Evolutionary conservation across 345 rosid species (phyloP).

Genomic region (Salix arbutifolia): DNA sequence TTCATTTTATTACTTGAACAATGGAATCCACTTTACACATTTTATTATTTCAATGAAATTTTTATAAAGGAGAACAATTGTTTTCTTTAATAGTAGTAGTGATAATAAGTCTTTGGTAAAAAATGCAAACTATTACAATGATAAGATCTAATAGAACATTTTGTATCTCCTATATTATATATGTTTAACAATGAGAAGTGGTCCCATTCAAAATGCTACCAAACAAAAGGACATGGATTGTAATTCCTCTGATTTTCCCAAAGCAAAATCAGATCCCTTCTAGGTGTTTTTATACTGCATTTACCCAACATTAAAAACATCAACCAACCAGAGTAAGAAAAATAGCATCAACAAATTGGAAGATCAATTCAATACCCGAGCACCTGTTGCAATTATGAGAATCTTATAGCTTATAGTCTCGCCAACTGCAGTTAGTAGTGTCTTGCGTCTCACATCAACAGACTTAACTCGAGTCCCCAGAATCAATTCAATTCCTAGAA

Average conservation of each 20-base stretch:
- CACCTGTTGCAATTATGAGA: conserved; percentile 95
- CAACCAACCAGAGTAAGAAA: background rate
- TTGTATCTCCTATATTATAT: background rate
- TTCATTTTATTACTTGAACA: background rate
- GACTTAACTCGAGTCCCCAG: conserved; percentile 91
- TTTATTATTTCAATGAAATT: background rate
- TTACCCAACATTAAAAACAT: background rate
- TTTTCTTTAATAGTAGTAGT: background rate
- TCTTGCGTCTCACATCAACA: conserved; percentile 81
- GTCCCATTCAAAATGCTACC: no score
- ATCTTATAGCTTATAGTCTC: conserved; percentile 89
- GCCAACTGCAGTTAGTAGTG: conserved; percentile 77
- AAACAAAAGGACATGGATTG: no score
- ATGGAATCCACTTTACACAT: background rate
- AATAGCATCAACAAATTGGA: conserved; percentile 7
- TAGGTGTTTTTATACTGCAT: background rate
- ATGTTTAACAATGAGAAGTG: background rate
- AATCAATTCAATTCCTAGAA: conserved; percentile 82
- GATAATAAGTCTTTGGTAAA: no score
- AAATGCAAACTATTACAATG: background rate
- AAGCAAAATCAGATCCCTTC: background rate
- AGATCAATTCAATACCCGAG: conserved; percentile 74
- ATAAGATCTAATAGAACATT: background rate
- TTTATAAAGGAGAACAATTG: background rate
- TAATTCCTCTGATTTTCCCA: no score